Evolutionary conservation across 768 basidiomycete genomes (phyloP).

Genomic region (Leccinellum rugosiceps): DNA sequence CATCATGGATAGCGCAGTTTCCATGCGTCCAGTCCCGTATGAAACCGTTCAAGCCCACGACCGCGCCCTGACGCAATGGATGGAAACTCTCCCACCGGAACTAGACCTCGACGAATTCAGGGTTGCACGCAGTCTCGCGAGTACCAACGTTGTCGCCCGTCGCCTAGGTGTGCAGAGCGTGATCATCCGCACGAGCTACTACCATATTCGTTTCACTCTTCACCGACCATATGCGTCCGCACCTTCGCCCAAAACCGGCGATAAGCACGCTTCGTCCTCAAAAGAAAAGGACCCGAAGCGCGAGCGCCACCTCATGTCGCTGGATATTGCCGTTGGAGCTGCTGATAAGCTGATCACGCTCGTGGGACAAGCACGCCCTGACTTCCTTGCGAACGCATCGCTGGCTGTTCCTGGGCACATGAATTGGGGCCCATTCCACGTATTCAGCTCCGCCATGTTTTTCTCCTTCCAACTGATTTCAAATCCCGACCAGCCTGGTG

Average conservation of each 20-base stretch:
- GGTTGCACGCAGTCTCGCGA: conserved; percentile 69
- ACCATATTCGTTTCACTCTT: conserved; percentile 82
- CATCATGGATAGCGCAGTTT: conserved; percentile 83
- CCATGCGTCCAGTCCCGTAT: conserved; percentile 75
- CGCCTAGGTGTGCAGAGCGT: conserved; percentile 79
- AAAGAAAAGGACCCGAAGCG: conserved; percentile 25
- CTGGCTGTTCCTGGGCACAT: conserved; percentile 78
- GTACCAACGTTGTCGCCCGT: conserved; percentile 52
- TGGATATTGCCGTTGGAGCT: conserved; percentile 71
- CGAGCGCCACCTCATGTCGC: conserved; percentile 51
- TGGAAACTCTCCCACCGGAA: conserved; percentile 71
- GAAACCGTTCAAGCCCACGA: conserved; percentile 72
- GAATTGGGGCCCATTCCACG: conserved; percentile 81
- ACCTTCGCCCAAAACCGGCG: conserved; percentile 21
- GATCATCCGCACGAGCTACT: conserved; percentile 71
- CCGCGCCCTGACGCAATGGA: conserved; percentile 67
- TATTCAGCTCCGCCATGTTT: conserved; percentile 86
- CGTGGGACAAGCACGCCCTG: conserved; percentile 71
- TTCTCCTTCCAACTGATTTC: conserved; percentile 87
- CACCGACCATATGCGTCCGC: conserved; percentile 68
- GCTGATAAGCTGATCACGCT: conserved; percentile 79
- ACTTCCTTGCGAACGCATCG: conserved; percentile 66
- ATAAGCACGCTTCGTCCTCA: conserved; percentile 32
- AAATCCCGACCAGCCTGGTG: conserved; percentile 76
- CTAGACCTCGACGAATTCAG: conserved; percentile 75